Evolutionary conservation across 1,284 basidiomycete genomes (phyloP), one percentile per base, ranked within the genome.

Genomic region (Bjerkandera adusta): DNA sequence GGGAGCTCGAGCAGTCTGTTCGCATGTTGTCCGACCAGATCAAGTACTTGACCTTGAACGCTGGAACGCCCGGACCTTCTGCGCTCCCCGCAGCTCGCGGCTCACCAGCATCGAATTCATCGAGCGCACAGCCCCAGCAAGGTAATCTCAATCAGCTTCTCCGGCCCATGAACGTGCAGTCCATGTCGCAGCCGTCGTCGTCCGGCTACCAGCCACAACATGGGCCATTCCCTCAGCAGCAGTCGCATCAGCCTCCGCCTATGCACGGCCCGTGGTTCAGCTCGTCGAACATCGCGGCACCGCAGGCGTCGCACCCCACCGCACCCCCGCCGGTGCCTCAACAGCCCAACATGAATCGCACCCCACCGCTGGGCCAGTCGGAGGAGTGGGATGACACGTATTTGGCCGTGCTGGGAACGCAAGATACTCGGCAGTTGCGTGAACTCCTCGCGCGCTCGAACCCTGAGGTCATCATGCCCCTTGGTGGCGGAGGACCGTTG

Each of bases 381-480:
- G 88, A 89, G 59, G 83, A 89, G 54, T 88, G 87, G 88, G 85
- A 90, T 57, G 85, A 89, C 58, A 80, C 81, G n/a, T 85, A 85
- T 63, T 68, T 90, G 34, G 75, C 77, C 13, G 82, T 89, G 40
- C 68, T 90, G 42, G 79, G 81, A 51, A 80, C 78, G 24, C 84
- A 89, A 63, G 88, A 90, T 59, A 59, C 75, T 21, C 69, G 75
- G 53, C 85, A 87, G 64, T 75, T 91, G 46, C 80, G 85, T 22
- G 85, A 87, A 58, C 66, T 91, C 34, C 68, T 91, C 51, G 71
- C 76, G 20, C 76, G 81, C 49, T 88, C 82, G 24, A 87, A 84
- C 57, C 84, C 87, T 13, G 87, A 91, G 50, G 57, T 85, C 30
- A 74, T 90, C 53, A 85, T 90, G 81, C 88, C 87, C 35, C 59